Evolutionary conservation across 208 protist species (phyloP).

Genomic region (Trichomonas tenax): DNA sequence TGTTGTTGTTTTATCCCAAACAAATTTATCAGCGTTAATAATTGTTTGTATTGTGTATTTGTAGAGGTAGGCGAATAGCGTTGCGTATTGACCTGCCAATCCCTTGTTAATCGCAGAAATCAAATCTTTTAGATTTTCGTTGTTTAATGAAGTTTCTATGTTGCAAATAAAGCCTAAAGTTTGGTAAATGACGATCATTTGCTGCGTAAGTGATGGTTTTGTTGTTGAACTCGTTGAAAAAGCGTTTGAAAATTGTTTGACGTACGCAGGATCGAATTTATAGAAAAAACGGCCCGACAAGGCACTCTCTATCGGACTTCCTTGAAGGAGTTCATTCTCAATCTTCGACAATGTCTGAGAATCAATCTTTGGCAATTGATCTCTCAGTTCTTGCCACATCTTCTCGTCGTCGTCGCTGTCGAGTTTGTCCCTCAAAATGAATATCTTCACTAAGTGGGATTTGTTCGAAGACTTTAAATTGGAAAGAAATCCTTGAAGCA

Average conservation of each 20-base stretch:
- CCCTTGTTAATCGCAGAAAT: background rate
- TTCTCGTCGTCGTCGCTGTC: background rate
- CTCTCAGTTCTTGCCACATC: background rate
- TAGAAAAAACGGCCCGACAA: background rate
- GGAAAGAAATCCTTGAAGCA: background rate
- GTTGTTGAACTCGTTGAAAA: background rate
- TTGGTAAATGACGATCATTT: background rate
- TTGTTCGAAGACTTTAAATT: background rate
- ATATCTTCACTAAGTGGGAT: background rate
- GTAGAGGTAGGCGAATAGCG: background rate
- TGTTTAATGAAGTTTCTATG: background rate
- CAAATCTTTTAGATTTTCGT: background rate
- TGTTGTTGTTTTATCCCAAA: background rate
- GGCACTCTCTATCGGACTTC: background rate
- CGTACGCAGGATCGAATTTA: background rate
- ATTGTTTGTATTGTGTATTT: background rate
- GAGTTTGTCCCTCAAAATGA: background rate
- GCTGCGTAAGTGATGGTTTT: background rate
- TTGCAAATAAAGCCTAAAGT: background rate
- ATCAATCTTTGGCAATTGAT: background rate
- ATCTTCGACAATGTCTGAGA: background rate
- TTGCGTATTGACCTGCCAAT: background rate
- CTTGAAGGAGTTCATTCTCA: background rate
- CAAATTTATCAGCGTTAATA: background rate
- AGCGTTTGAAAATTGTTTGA: background rate